phyloP scores from a whole-genome alignment of 768 basidiomycete genomes.

The Leccinum longicurvipes region DNA sequence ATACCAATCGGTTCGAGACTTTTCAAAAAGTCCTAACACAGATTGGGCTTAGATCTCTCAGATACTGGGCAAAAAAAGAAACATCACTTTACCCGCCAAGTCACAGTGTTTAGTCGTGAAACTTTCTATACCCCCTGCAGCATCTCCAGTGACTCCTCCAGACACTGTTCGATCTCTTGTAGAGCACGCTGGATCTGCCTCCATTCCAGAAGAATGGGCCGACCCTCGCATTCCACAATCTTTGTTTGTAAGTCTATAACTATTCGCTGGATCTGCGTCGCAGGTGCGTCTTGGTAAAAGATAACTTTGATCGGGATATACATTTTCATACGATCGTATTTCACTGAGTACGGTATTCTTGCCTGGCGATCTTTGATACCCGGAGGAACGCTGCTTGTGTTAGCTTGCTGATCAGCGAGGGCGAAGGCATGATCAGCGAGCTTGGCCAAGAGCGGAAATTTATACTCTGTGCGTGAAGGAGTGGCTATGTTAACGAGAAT shows the following conservation, averaged over 20 bases:
- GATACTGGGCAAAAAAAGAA: not conserved
- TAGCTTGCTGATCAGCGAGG: constrained; percentile 6
- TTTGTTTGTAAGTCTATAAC: constrained; percentile 17
- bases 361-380: constrained; percentile 12
- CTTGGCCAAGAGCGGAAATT: constrained; percentile 13
- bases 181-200: constrained; percentile 13
- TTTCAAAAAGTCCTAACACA: constrained; percentile 13
- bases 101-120: too few species aligned
- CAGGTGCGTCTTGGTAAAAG: constrained; percentile 10
- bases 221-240: constrained; percentile 13
- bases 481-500: constrained; percentile 15
- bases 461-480: not conserved
- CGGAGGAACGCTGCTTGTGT: not conserved
- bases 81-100: not conserved
- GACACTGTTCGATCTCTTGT: too few species aligned
- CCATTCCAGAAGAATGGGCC: constrained; percentile 14
- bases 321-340: not conserved
- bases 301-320: constrained; percentile 11
- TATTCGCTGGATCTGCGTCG: constrained; percentile 8
- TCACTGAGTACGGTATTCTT: constrained; percentile 13
- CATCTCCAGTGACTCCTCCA: too few species aligned
- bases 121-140: not conserved
- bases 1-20: constrained; percentile 13
- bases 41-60: not conserved
- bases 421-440: constrained; percentile 21